A percentile compares a stretch with the other conserved stretches of the same genome.
Evolutionary conservation across 192 early-diverging fungal genomes (phyloP).

Genomic region (Fimicolochytrium jonesii): DNA sequence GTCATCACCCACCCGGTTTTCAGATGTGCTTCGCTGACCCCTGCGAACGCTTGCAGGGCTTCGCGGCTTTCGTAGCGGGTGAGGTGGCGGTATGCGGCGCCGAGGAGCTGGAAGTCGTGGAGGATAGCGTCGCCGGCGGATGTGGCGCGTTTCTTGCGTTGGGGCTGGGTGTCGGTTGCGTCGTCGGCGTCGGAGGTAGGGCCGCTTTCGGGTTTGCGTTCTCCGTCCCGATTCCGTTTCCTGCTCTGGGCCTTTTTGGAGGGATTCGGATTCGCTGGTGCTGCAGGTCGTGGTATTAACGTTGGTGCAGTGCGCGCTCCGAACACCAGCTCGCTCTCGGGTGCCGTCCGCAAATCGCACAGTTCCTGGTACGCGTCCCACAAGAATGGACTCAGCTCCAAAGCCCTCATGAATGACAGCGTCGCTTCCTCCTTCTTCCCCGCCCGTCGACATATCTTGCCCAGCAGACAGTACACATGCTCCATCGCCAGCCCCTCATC

Average conservation of each 20-base stretch:
- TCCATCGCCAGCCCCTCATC: neutral
- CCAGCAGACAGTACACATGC: constrained; percentile 18
- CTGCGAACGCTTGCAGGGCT: constrained; percentile 11
- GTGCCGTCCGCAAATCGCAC: constrained; percentile 31
- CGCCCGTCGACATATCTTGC: constrained; percentile 19
- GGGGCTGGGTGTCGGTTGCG: too few species aligned
- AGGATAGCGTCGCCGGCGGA: neutral
- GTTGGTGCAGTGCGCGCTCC: too few species aligned
- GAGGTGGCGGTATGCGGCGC: constrained; percentile 16
- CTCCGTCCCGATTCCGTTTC: too few species aligned
- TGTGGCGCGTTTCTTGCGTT: too few species aligned
- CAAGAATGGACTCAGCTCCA: constrained; percentile 34
- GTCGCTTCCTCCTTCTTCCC: constrained; percentile 18
- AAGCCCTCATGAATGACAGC: constrained; percentile 13
- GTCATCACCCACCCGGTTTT: constrained; percentile 21
- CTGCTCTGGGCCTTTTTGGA: too few species aligned
- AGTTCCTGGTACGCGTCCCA: constrained; percentile 41
- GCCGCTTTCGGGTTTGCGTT: too few species aligned
- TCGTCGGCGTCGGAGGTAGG: too few species aligned
- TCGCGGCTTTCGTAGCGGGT: constrained; percentile 16
- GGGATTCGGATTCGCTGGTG: too few species aligned
- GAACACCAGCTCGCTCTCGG: neutral
- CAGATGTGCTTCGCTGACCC: constrained; percentile 7
- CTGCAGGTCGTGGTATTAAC: too few species aligned
- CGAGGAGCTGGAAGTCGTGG: constrained; percentile 1